Percentiles rank a stretch among this genome's conserved stretches.
Conservation (phyloP, 2,329 filamentous ascomycete genomes). For the Nothopassalora personata region DNA sequence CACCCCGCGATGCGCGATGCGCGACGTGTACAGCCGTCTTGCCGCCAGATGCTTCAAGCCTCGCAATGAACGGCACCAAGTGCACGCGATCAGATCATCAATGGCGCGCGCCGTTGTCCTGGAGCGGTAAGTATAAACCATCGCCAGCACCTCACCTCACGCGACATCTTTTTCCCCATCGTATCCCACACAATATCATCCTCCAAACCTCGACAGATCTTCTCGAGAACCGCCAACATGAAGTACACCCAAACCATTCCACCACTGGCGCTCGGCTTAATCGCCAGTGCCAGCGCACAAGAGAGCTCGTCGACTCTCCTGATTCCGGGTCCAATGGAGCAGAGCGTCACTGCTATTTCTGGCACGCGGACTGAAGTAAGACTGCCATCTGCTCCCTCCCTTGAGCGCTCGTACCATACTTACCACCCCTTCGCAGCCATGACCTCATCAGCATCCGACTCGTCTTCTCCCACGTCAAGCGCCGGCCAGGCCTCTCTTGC, state of each 20-base stretch:
- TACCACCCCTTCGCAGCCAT: not conserved
- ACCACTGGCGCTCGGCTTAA: not conserved
- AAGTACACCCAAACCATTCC: not conserved
- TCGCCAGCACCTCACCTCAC: not conserved
- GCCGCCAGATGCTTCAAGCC: not conserved
- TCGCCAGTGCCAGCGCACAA: slow-evolving; percentile 2
- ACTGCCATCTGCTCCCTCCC: not conserved
- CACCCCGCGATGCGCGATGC: not conserved
- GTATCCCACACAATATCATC: not conserved
- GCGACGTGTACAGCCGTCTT: not conserved
- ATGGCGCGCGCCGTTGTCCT: not conserved
- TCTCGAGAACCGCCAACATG: not conserved
- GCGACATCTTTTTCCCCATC: not conserved
- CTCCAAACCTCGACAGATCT: not conserved
- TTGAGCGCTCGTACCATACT: not conserved
- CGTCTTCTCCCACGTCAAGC: not conserved
- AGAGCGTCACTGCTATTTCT: slow-evolving; percentile 1
- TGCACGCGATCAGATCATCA: not conserved
- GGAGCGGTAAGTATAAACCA: not conserved
- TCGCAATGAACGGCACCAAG: not conserved
- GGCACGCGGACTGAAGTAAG: not conserved
- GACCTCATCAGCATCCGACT: not conserved
- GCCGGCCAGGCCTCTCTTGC: not conserved
- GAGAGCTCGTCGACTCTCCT: slow-evolving; percentile 1
- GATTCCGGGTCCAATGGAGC: slow-evolving; percentile 3